Percentiles rank a stretch among this genome's conserved stretches.
Evolutionary conservation across 2,329 filamentous ascomycete species (phyloP).

Genomic region (Eutypa lata): DNA sequence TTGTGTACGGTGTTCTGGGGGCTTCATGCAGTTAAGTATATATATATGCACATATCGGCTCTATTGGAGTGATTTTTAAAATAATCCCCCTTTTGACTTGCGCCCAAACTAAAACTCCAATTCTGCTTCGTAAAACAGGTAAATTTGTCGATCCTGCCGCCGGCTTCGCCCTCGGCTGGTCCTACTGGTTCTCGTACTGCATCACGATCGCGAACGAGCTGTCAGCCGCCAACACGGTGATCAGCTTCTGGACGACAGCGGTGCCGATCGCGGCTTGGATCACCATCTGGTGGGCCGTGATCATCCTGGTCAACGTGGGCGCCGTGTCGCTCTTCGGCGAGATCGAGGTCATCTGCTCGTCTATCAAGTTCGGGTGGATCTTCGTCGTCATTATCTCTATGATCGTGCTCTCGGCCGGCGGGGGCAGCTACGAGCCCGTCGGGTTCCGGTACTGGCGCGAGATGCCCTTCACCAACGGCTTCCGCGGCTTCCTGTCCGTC

Average conservation of each 20-base stretch:
- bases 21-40: no score
- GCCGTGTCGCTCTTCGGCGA: slow-evolving; percentile 43
- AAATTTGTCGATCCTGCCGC: slow-evolving; percentile 42
- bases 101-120: no score
- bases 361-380: slow-evolving; percentile 46
- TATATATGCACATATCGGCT: background rate
- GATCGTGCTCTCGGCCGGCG: slow-evolving; percentile 41
- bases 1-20: no score
- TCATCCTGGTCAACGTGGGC: slow-evolving; percentile 36
- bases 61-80: no score
- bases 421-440: slow-evolving; percentile 34
- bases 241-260: slow-evolving; percentile 40
- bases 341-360: slow-evolving; percentile 40
- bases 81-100: no score
- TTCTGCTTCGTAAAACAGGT: slow-evolving; percentile 9
- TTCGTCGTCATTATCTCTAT: slow-evolving; percentile 44
- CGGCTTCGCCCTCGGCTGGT: slow-evolving; percentile 44
- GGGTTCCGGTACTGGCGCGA: slow-evolving; percentile 45
- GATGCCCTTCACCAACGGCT: slow-evolving; percentile 39
- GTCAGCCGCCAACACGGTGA: slow-evolving; percentile 37
- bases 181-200: slow-evolving; percentile 42
- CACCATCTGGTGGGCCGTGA: slow-evolving; percentile 39
- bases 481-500: slow-evolving; percentile 52
- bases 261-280: slow-evolving; percentile 42
- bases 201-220: slow-evolving; percentile 44